These are phyloP conservation scores for Naganishia sp. DNA, from an alignment of 1,284 basidiomycete species.

Conservation along the genomic window DNA sequence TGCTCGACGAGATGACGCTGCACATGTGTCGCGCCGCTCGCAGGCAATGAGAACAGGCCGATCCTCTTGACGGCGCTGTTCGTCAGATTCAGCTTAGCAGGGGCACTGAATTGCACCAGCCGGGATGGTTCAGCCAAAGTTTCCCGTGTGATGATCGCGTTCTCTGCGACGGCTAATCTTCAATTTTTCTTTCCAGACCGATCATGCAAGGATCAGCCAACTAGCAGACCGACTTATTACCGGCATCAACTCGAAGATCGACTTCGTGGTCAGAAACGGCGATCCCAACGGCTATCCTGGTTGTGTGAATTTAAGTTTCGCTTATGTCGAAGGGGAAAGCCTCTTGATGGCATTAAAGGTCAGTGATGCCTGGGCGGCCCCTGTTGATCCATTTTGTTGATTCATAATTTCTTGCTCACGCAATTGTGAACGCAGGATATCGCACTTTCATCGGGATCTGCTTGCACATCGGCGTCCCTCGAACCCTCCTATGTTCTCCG, in stretches of 20 bases:
- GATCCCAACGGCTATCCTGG: constrained; percentile 84
- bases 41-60: constrained; percentile 4
- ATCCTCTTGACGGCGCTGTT: neutral
- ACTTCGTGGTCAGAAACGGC: constrained; percentile 91
- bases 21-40: neutral
- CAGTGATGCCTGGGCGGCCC: constrained; percentile 19
- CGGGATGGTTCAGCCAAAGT: too few species aligned
- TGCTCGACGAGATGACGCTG: neutral
- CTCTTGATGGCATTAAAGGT: constrained; percentile 94
- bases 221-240: constrained; percentile 81
- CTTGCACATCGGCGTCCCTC: constrained; percentile 96
- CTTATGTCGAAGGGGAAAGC: constrained; percentile 97
- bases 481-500: constrained; percentile 98
- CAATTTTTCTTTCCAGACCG: constrained; percentile 61
- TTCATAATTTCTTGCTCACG: neutral
- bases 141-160: neutral
- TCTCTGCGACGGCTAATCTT: neutral
- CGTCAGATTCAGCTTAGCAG: neutral
- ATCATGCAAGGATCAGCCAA: constrained; percentile 73
- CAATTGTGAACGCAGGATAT: constrained; percentile 66
- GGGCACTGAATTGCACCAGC: constrained; percentile 5
- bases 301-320: constrained; percentile 93
- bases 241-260: constrained; percentile 78
- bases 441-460: constrained; percentile 94
- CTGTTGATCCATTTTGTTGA: neutral